Conservation (phyloP, 2,329 filamentous ascomycete species). For the Fusarium musae region DNA sequence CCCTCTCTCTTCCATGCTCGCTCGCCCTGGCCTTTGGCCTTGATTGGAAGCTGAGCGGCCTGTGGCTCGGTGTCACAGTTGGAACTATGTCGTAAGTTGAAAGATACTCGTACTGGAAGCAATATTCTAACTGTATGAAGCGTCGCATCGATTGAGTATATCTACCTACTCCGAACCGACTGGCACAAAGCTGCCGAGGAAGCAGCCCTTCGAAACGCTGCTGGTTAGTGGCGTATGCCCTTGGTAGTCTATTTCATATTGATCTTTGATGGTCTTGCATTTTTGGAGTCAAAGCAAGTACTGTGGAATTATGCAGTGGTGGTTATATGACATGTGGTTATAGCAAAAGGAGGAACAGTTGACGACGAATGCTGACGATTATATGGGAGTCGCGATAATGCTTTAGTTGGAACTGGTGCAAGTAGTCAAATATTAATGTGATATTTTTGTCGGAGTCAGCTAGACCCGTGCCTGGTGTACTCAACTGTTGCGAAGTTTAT, state of each 20-base stretch:
- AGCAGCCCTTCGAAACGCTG: slow-evolving; percentile 62
- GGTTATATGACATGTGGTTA: not conserved
- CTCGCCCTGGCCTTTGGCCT: slow-evolving; percentile 82
- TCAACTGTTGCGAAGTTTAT: not conserved
- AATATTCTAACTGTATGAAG: slow-evolving; percentile 47
- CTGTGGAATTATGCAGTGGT: not conserved
- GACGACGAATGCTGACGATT: not conserved
- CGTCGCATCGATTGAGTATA: slow-evolving; percentile 64
- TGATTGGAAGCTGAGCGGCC: slow-evolving; percentile 78
- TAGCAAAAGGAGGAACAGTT: not conserved
- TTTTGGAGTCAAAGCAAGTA: not conserved
- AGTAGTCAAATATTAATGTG: not conserved
- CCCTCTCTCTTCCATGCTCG: slow-evolving; percentile 84
- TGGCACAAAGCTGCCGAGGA: slow-evolving; percentile 65
- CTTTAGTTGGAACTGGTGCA: not conserved
- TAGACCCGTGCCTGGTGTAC: not conserved
- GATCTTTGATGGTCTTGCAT: not conserved
- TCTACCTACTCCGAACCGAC: slow-evolving; percentile 62
- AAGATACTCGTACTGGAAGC: not conserved
- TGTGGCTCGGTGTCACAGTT: slow-evolving; percentile 84
- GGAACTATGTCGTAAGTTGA: slow-evolving; percentile 70
- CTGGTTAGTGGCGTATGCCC: slow-evolving; percentile 46
- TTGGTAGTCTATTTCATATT: not conserved
- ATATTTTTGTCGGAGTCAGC: not conserved
- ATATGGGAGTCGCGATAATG: not conserved